Base-by-base conservation (phyloP, 345 rosid genomes). In the Boechera retrofracta region DNA sequence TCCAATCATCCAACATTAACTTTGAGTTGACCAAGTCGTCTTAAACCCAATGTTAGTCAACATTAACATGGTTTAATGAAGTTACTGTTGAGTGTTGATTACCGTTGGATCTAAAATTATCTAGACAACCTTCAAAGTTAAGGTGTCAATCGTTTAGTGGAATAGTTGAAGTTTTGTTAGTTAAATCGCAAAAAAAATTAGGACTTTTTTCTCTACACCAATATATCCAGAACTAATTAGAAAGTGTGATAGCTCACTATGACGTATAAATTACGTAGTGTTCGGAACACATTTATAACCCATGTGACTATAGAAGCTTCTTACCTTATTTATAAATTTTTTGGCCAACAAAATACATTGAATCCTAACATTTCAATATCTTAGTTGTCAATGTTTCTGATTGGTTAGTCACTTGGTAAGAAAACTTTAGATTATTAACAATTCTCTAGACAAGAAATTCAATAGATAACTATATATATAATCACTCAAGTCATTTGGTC, bases 251-350 rank as follows among this genome's bases (percentile, higher is more conserved):
- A 24, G 59, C 12, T 74, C 21, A 21, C 39, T 35, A 42, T 66
- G 65, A 74, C 59, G 49, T 53, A 16, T 65, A 32, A 35, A 56
- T 66, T 58, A 74, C 78, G 51, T 35, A 45, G 6, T 45, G 31
- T 32, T 35, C 16, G 36, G 73, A 57, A 51, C 60, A 66, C 51
- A 35, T 16, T 45, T 4, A 26, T 33, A 66, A 57, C 32, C 59
- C 59, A 74, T 74, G 72, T 74, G 77, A 64, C 10, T n/a, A 45
- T 28, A 42, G 64, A 41, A 73, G 59, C 66, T 74, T 74, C 72
- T 26, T 32, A 32, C 26, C 9, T 21, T 53, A 41, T 16, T 29
- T 2, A 44, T 21, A 16, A 41, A 55, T 10, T 5, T 42, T 13
- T 42, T 51, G 29, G 12, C 57, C 28, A 12, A 51, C 3, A 21